Conservation (phyloP, 768 basidiomycete genomes). For the Infundibulicybe gibba region DNA sequence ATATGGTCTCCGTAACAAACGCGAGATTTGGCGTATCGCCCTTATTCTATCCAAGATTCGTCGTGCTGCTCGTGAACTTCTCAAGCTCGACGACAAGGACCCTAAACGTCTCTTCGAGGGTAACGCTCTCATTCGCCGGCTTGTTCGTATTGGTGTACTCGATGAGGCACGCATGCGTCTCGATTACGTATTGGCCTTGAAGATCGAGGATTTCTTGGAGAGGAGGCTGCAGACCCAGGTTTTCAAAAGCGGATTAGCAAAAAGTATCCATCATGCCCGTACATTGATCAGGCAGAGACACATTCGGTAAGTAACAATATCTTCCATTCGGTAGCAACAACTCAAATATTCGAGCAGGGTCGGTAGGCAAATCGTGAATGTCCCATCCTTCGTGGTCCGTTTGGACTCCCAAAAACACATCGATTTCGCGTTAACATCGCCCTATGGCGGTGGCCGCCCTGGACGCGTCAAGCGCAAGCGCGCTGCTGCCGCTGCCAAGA, state of each 20-base stretch:
- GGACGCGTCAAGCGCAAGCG: conserved; percentile 99
- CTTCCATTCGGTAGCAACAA: not conserved
- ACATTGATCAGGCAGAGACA: conserved; percentile 97
- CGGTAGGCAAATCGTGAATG: conserved; percentile 98
- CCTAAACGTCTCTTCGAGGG: conserved; percentile 99
- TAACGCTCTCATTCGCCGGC: conserved; percentile 91
- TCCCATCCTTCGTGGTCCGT: conserved; percentile 98
- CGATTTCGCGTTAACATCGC: conserved; percentile 96
- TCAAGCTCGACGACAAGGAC: conserved; percentile 99
- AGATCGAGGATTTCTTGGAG: conserved; percentile 99
- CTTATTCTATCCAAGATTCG: conserved; percentile 99
- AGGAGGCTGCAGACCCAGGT: conserved; percentile 98
- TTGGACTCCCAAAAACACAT: conserved; percentile 99
- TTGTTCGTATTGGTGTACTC: conserved; percentile 99
- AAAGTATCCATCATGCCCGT: conserved; percentile 98
- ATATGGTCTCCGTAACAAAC: conserved; percentile 99
- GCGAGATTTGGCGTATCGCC: conserved; percentile 99
- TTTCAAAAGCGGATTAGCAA: conserved; percentile 97
- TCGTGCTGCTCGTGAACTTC: conserved; percentile 99
- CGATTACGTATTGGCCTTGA: conserved; percentile 99
- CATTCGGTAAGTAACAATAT: conserved; percentile 70
- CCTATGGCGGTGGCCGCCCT: conserved; percentile 91
- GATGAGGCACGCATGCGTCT: conserved; percentile 99
- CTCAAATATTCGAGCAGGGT: conserved; percentile 47
- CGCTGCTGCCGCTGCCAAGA: conserved; percentile 87